Conservation (phyloP, 225 moss, liverwort and hornwort genomes). For the Pseudisothecium myosuroides region DNA sequence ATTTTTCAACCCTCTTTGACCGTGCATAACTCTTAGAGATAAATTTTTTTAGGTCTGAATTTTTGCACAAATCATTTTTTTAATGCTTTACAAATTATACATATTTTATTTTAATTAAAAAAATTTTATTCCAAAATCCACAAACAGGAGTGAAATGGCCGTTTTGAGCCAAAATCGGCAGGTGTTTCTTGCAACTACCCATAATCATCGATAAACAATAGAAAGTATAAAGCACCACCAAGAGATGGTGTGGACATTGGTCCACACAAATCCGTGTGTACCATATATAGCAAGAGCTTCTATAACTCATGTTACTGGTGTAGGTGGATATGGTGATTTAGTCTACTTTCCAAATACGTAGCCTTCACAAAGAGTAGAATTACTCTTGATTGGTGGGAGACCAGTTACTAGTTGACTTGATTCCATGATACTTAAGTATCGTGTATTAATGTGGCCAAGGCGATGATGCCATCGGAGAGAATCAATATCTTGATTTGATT, state of each 20-base stretch:
- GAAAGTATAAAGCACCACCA: background rate
- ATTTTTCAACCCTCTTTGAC: no score
- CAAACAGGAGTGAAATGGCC: no score
- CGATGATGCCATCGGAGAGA: background rate
- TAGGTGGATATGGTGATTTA: background rate
- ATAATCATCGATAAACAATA: background rate
- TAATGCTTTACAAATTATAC: no score
- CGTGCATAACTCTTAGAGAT: no score
- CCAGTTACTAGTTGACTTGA: background rate
- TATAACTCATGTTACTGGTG: background rate
- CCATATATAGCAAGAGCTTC: background rate
- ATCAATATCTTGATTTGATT: background rate
- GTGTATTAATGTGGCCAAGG: background rate
- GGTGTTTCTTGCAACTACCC: no score
- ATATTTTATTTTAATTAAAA: no score
- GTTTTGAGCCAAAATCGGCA: no score
- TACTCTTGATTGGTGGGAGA: background rate
- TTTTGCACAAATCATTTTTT: no score
- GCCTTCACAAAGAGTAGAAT: background rate
- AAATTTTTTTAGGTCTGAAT: no score
- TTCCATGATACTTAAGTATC: background rate
- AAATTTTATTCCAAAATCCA: no score
- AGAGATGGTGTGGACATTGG: background rate
- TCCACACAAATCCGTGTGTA: background rate
- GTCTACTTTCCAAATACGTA: background rate